These are phyloP conservation scores for Mallotus repandus DNA, from an alignment of 441 rosid species.

Conservation along the genomic window DNA sequence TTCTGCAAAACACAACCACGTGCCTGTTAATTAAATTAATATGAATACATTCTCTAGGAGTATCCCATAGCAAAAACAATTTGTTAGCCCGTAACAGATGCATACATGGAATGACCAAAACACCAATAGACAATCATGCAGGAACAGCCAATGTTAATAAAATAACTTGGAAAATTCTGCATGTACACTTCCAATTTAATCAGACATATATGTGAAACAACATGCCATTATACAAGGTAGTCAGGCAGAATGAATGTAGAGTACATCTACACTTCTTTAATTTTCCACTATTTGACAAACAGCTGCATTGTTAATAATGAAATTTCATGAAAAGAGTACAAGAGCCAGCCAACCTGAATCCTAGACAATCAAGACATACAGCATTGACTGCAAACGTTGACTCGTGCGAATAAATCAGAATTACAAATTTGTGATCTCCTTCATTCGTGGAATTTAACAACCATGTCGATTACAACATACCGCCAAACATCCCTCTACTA, in stretches of 20 bases:
- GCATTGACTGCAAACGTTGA: not conserved
- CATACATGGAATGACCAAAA: not conserved
- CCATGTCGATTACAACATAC: not conserved
- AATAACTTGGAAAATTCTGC: not conserved
- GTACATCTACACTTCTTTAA: not conserved
- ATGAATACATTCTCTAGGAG: not conserved
- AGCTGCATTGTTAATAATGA: no score
- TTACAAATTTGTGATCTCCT: not conserved
- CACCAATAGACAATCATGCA: not conserved
- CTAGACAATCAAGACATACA: not conserved
- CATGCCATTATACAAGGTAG: not conserved
- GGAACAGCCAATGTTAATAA: not conserved
- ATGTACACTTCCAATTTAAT: constrained; percentile 1
- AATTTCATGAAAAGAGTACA: not conserved
- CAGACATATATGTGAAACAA: not conserved
- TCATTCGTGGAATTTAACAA: not conserved
- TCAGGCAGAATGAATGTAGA: not conserved
- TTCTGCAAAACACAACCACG: not conserved
- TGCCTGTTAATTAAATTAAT: not conserved
- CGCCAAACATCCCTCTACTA: not conserved
- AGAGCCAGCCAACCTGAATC: constrained; percentile 5
- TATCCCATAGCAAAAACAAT: not conserved
- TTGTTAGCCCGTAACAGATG: not conserved
- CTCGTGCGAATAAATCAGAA: not conserved
- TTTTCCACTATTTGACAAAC: no score